phyloP scores from a whole-genome alignment of 768 basidiomycete genomes.

The Serendipita sp. region DNA sequence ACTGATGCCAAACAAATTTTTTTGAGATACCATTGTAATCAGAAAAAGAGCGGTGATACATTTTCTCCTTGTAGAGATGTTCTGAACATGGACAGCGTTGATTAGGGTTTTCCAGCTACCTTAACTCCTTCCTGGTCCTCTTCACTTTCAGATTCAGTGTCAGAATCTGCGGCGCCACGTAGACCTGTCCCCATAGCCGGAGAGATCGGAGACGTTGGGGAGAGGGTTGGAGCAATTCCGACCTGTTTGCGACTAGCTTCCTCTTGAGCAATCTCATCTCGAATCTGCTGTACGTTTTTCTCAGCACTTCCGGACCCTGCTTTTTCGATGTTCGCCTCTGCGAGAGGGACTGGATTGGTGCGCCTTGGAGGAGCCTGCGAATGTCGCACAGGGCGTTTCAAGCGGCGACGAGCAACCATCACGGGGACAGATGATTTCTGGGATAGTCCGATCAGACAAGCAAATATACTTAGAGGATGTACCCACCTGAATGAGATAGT shows the following conservation, averaged over 20 bases:
- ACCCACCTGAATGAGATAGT: conserved; percentile 73
- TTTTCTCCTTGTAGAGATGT: not conserved
- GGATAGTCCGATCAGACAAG: not conserved
- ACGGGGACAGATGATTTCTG: conserved; percentile 90
- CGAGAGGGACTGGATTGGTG: conserved; percentile 69
- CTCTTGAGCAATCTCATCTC: conserved; percentile 57
- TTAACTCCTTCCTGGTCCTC: not conserved
- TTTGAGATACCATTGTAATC: not conserved
- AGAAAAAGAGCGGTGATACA: not conserved
- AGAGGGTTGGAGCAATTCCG: not conserved
- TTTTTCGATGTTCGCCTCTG: conserved; percentile 78
- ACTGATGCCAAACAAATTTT: not conserved
- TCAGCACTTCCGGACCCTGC: conserved; percentile 68
- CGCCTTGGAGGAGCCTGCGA: conserved; percentile 69
- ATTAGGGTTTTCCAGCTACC: not conserved
- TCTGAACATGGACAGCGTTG: not conserved
- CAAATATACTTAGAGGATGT: not conserved
- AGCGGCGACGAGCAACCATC: conserved; percentile 86
- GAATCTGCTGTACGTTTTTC: conserved; percentile 67
- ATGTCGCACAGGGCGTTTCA: conserved; percentile 73
- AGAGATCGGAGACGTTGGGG: not conserved
- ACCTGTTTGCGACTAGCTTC: conserved; percentile 26
- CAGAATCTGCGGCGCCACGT: not conserved
- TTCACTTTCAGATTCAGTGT: conserved; percentile 3
- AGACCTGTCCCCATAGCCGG: not conserved